Conservation (phyloP, 106 monocot species). For the Posidonia australis region DNA sequence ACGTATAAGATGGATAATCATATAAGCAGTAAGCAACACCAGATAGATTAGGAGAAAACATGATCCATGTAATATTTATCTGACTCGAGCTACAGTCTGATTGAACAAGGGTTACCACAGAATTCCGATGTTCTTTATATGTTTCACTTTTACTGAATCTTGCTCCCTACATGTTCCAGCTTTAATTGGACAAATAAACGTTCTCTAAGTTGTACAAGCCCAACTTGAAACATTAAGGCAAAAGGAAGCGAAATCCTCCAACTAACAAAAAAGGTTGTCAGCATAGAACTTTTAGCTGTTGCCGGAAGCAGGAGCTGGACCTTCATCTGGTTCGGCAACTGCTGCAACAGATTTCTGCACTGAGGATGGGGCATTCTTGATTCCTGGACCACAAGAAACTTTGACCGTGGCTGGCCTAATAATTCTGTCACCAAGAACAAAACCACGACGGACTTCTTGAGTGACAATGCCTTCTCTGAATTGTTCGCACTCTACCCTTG, state of each 20-base stretch:
- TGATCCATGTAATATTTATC: too few relatives aligned
- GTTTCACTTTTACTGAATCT: too few relatives aligned
- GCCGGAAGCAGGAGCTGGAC: not conserved
- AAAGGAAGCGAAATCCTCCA: too few relatives aligned
- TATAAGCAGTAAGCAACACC: not conserved
- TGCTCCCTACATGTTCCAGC: too few relatives aligned
- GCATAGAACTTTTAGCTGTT: not conserved
- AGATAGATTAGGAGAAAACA: not conserved
- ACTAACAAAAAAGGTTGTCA: too few relatives aligned
- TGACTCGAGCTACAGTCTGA: too few relatives aligned
- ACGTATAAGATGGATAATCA: too few relatives aligned
- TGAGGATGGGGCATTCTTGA: slow-evolving; percentile 12
- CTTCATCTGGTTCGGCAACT: slow-evolving; percentile 13
- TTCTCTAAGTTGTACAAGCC: too few relatives aligned
- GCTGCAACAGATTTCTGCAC: slow-evolving; percentile 10
- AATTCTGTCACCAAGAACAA: slow-evolving; percentile 46
- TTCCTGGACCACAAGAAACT: slow-evolving; percentile 56
- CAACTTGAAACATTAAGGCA: too few relatives aligned
- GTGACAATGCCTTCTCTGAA: slow-evolving; percentile 66
- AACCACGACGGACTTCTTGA: slow-evolving; percentile 61
- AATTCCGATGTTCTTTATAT: too few relatives aligned
- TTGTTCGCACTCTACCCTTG: slow-evolving; percentile 57
- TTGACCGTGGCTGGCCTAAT: slow-evolving; percentile 69
- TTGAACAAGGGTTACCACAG: too few relatives aligned
- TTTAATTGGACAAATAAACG: too few relatives aligned